Base-by-base conservation (phyloP, 169 alveolate species). In the Perkinsus chesapeaki region DNA sequence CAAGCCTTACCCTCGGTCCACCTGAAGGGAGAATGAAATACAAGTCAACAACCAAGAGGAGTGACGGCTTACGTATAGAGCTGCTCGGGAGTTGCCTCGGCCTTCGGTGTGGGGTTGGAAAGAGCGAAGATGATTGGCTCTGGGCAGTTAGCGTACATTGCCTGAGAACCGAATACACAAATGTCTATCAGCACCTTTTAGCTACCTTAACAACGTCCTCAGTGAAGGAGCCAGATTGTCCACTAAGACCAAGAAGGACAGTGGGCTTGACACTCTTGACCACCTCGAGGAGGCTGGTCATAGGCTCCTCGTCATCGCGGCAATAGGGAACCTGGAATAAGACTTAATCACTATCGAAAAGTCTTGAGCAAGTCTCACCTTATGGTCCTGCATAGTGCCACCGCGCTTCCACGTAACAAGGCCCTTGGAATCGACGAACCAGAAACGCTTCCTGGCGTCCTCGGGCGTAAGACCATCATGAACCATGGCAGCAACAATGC, bases 391-490 rank as follows among this genome's bases (percentile, higher is more conserved):
- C 27, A 92, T 72, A 0, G 34, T 92, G 39, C 60, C 93, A 92
- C 93, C 93, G 19, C 93, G 82, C 10, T 93, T 23, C 73, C 92
- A 39, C 31, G 96, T 94, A 36, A 95, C 94, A 91, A 95, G 92
- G n/a, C 96, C 96, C 92, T 94, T 95, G 9, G 96, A 94, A 43
- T 95, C 96, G 39, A 94, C 95, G 39, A 95, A 92, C 93, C 94
- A 95, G 92, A 95, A 95, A 43, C 92, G 91, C 47, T 94, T 92
- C 27, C 90, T 39, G 31, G 94, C 95, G 20, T 36, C 39, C 31
- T 94, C 72, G 34, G 39, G 48, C 10, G 94, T 0, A 36, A 90
- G 73, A 72, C 94, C 96, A 39, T 93, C 93, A 39, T 92, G 37
- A 73, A 93, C 91, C 94, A 95, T 94, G 7, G 93, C 72, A 23